Base-by-base conservation (phyloP, 176 grass and related monocot genomes). In the Triticum urartu region DNA sequence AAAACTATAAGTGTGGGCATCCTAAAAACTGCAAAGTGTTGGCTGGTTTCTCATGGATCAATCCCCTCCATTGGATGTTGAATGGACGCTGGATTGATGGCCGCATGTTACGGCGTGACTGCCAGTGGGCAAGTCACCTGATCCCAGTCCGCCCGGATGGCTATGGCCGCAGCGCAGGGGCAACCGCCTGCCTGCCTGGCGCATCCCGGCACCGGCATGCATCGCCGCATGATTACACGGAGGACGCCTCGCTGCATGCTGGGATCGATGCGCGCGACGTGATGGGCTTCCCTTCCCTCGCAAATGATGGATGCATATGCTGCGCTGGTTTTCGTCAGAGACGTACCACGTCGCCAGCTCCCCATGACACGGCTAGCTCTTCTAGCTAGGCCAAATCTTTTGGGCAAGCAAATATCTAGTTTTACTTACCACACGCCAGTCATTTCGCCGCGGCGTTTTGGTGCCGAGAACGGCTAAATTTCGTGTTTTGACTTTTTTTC, bases 191-290 rank as follows among this genome's bases (percentile, higher is more conserved):
- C 56, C 56, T 14, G 68, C 32, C 68, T 11, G 28, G 15, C 20
- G 50, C 25, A 33, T 1, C 22, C 25, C 20, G 39, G 74, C 75
- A 42, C 28, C 43, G 83, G 83, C 83, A 81, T 86, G 88, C 84
- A 52, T 62, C 79, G 12, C 10, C 64, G 21, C 88, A 90, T 86
- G 72, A 90, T 90, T 59, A 75, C 33, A 10, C 75, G 75, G 58
- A 34, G 15, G 65, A 73, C 86, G 77, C 75, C n/a, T 39, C 54
- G 1, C 52, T 14, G 45, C 43, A 47, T 50, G 35, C 7, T 47
- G 61, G 79, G 79, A 84, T 84, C 56, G 39, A 84, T 74, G 75
- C 66, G 40, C 63, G 40, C 75, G 67, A 79, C n/a, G 87, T 28
- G 81, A 88, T 72, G 79, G 45, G 67, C 38, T 7, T 12, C 24